Evolutionary conservation across 768 basidiomycete genomes (phyloP).

Genomic region (Leccinellum rugosiceps): DNA sequence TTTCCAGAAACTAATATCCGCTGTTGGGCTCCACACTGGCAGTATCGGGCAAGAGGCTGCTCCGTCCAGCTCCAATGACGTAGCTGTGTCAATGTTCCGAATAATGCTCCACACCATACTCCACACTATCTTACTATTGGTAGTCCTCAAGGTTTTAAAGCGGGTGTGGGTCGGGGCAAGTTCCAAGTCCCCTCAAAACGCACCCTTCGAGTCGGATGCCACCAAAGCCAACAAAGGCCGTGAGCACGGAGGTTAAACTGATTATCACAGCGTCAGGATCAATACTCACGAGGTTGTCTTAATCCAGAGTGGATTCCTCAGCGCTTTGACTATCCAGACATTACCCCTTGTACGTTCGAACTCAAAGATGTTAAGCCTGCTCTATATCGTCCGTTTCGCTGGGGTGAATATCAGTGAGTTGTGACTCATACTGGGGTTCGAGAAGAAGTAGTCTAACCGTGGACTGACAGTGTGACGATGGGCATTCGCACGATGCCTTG

Average conservation of each 20-base stretch:
- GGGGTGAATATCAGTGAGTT: slow-evolving; percentile 60
- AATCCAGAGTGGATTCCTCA: slow-evolving; percentile 51
- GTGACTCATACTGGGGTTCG: not conserved
- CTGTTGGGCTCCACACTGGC: not conserved
- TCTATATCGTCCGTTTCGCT: slow-evolving; percentile 62
- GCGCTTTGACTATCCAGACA: slow-evolving; percentile 48
- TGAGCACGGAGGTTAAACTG: slow-evolving; percentile 20
- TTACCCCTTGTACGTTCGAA: slow-evolving; percentile 38
- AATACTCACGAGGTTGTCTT: not conserved
- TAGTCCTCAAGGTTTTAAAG: slow-evolving; percentile 8
- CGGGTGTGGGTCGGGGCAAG: slow-evolving; percentile 6
- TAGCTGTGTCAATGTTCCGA: slow-evolving; percentile 5
- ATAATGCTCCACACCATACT: slow-evolving; percentile 18
- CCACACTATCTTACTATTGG: slow-evolving; percentile 10
- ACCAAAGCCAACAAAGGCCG: slow-evolving; percentile 22
- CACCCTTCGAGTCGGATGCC: not conserved
- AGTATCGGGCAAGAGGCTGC: not conserved
- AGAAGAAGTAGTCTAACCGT: slow-evolving; percentile 3
- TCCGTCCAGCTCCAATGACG: slow-evolving; percentile 22
- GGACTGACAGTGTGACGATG: slow-evolving; percentile 55
- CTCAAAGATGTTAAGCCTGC: slow-evolving; percentile 50
- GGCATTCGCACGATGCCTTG: slow-evolving; percentile 64
- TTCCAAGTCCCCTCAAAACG: not conserved
- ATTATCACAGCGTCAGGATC: not conserved
- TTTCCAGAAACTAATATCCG: slow-evolving; percentile 11